Conservation (phyloP, 1,284 basidiomycete genomes). For the Boletellus deceptivus region DNA sequence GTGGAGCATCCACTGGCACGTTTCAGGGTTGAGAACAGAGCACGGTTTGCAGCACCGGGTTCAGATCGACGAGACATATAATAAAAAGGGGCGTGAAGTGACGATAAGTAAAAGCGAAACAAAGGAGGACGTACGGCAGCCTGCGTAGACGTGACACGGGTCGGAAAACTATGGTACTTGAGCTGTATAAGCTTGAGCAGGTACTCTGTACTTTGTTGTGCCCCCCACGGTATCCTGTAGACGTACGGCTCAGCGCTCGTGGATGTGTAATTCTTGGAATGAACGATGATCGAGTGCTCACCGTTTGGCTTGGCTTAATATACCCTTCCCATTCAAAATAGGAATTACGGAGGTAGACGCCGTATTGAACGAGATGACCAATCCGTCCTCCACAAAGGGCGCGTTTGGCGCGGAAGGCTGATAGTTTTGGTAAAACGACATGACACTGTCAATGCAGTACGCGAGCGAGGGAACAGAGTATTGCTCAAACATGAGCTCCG, state of each 20-base stretch:
- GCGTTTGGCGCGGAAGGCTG: conserved; percentile 30
- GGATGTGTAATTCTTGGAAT: not conserved
- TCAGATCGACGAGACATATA: not conserved
- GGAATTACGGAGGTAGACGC: conserved; percentile 88
- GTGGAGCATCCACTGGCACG: conserved; percentile 79
- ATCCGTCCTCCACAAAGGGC: conserved; percentile 63
- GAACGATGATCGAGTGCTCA: conserved; percentile 32
- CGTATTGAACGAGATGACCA: conserved; percentile 83
- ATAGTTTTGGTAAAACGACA: conserved; percentile 86
- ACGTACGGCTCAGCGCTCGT: conserved; percentile 3
- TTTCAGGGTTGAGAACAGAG: not conserved
- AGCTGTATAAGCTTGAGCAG: conserved; percentile 83
- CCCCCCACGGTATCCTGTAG: conserved; percentile 89
- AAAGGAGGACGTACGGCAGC: conserved; percentile 47
- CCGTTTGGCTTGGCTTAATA: conserved; percentile 85
- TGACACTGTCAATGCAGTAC: conserved; percentile 89
- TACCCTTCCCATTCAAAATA: conserved; percentile 74
- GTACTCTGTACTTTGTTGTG: conserved; percentile 87
- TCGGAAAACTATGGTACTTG: conserved; percentile 90
- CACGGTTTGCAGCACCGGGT: not conserved
- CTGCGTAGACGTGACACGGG: conserved; percentile 54
- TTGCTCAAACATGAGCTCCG: conserved; percentile 95
- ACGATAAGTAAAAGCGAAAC: not conserved
- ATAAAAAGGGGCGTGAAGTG: not conserved
- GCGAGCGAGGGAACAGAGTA: conserved; percentile 86